Evolutionary conservation across 805 yeast genomes (phyloP).

Genomic region (Hanseniaspora valbyensis): DNA sequence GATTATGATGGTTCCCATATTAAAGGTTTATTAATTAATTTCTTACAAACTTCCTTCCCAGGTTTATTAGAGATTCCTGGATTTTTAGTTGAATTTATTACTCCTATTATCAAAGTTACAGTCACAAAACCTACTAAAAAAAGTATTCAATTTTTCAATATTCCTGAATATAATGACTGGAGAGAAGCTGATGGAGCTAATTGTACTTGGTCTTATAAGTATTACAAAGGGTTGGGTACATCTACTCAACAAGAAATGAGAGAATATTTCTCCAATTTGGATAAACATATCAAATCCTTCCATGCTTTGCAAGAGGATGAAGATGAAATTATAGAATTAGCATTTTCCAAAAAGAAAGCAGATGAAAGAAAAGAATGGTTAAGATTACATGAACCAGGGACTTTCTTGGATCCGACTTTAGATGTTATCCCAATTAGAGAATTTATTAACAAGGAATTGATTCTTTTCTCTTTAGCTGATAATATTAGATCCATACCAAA

Average conservation of each 20-base stretch:
- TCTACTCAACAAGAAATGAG: constrained; percentile 73
- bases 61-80: constrained; percentile 86
- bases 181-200: constrained; percentile 66
- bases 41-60: constrained; percentile 86
- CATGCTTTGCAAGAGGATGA: constrained; percentile 73
- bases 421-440: constrained; percentile 78
- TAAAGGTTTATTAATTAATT: constrained; percentile 88
- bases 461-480: constrained; percentile 92
- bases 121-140: constrained; percentile 50
- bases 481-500: constrained; percentile 91
- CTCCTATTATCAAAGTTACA: constrained; percentile 90
- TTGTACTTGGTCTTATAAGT: constrained; percentile 82
- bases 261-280: constrained; percentile 77
- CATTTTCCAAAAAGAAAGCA: constrained; percentile 88
- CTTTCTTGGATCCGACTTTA: constrained; percentile 71
- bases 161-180: constrained; percentile 96
- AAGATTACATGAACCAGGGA: constrained; percentile 81
- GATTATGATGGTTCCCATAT: constrained; percentile 99
- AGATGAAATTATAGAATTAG: constrained; percentile 68
- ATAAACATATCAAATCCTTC: constrained; percentile 74
- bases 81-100: constrained; percentile 82
- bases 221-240: constrained; percentile 98
- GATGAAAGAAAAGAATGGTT: constrained; percentile 97
- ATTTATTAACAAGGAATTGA: constrained; percentile 88
- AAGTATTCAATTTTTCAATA: constrained; percentile 68